phyloP scores from a whole-genome alignment of 495 filamentous ascomycete species.

The Pseudomonodictys pantanalensis region DNA sequence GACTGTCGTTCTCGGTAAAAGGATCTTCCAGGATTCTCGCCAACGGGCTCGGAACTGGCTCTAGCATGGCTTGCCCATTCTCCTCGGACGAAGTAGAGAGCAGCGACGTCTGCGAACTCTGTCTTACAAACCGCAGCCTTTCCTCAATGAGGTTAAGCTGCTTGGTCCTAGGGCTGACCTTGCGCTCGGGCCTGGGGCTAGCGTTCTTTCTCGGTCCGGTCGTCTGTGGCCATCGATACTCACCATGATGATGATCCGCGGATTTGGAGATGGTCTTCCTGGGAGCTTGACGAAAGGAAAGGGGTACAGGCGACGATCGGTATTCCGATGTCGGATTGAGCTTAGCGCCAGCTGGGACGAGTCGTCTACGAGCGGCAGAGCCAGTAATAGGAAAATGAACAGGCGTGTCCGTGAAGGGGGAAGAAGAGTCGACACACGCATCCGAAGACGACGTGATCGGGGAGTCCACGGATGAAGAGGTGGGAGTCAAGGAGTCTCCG shows the following conservation, averaged over 20 bases:
- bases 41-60: slow-evolving; percentile 45
- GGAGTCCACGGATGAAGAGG: slow-evolving; percentile 7
- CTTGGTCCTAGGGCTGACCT: slow-evolving; percentile 8
- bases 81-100: slow-evolving; percentile 34
- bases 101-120: slow-evolving; percentile 26
- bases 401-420: slow-evolving; percentile 44
- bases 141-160: slow-evolving; percentile 8
- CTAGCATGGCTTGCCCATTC: slow-evolving; percentile 41
- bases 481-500: slow-evolving; percentile 35
- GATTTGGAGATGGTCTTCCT: slow-evolving; percentile 28
- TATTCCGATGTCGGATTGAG: slow-evolving; percentile 55
- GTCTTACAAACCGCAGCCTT: slow-evolving; percentile 13
- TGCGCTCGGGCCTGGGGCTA: not conserved
- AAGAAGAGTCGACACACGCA: slow-evolving; percentile 33
- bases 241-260: slow-evolving; percentile 59
- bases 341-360: slow-evolving; percentile 21
- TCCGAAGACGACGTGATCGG: not conserved
- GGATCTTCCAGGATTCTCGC: not conserved
- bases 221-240: slow-evolving; percentile 45
- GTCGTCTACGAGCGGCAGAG: slow-evolving; percentile 15
- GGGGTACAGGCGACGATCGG: slow-evolving; percentile 49
- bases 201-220: not conserved
- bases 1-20: not conserved
- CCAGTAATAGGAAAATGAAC: slow-evolving; percentile 35
- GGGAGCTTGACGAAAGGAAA: slow-evolving; percentile 36